Evolutionary conservation across 1,284 basidiomycete genomes (phyloP).

Genomic region (Ceratobasidium sp.): DNA sequence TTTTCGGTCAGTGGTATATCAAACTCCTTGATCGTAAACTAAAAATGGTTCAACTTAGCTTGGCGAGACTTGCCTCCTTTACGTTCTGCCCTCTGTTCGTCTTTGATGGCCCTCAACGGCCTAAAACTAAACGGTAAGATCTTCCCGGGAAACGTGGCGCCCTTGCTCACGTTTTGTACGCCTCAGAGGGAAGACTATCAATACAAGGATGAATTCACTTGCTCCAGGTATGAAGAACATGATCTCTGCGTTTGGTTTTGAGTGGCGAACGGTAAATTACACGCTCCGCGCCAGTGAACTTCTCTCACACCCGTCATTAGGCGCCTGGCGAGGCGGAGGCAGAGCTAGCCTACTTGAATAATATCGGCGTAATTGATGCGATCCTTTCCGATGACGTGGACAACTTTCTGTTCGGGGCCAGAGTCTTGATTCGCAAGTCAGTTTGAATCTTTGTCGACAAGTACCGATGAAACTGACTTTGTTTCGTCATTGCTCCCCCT

Average conservation of each 20-base stretch:
- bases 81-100: conserved; percentile 93
- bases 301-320: conserved; percentile 56
- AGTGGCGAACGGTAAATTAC: conserved; percentile 78
- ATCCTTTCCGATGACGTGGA: conserved; percentile 95
- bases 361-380: conserved; percentile 86
- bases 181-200: conserved; percentile 75
- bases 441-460: conserved; percentile 48
- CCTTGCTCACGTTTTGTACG: not conserved
- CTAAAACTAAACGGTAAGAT: conserved; percentile 72
- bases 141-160: not conserved
- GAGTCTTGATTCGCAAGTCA: conserved; percentile 82
- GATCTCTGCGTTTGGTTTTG: conserved; percentile 89
- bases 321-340: conserved; percentile 98
- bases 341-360: conserved; percentile 90
- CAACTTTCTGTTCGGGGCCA: conserved; percentile 90
- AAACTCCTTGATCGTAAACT: not conserved
- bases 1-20: conserved; percentile 56
- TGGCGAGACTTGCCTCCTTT: conserved; percentile 75
- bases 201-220: conserved; percentile 72
- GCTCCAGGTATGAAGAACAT: conserved; percentile 81
- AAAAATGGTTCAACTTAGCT: conserved; percentile 50
- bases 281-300: not conserved
- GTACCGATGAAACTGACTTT: not conserved
- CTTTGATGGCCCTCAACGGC: conserved; percentile 91
- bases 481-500: not conserved